Conservation (phyloP, 352 stramenopile genomes). For the Globisporangium sylvaticum region DNA sequence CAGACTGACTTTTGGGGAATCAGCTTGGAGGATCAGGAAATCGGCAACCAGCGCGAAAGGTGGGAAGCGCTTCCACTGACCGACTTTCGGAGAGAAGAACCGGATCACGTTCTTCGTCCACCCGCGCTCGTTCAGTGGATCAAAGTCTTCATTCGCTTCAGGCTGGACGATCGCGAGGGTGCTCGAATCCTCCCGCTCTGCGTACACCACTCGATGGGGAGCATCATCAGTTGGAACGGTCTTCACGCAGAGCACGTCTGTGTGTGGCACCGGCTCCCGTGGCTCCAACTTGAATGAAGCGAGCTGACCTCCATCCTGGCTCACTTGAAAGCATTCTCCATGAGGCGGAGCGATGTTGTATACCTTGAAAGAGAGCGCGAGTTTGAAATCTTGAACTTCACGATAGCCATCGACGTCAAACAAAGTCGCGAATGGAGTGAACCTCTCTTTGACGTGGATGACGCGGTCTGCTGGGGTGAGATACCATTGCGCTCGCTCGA, state of each 20-base stretch:
- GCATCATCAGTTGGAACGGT: conserved; percentile 27
- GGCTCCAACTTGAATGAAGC: conserved; percentile 8
- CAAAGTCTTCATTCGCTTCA: conserved; percentile 23
- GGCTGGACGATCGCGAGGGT: conserved; percentile 27
- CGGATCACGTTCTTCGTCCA: conserved; percentile 21
- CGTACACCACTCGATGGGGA: conserved; percentile 26
- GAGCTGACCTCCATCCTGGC: conserved; percentile 13
- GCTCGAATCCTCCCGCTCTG: conserved; percentile 19
- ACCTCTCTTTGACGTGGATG: conserved; percentile 28
- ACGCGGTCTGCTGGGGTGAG: conserved; percentile 25
- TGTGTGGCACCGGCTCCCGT: conserved; percentile 1
- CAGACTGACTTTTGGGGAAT: conserved; percentile 18
- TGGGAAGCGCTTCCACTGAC: conserved; percentile 26
- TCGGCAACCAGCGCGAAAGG: conserved; percentile 28
- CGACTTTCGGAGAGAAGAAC: conserved; percentile 22
- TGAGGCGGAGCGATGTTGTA: conserved; percentile 34
- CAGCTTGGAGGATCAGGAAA: conserved; percentile 31
- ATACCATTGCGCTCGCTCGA: conserved; percentile 27
- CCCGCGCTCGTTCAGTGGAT: conserved; percentile 24
- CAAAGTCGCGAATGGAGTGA: conserved; percentile 28
- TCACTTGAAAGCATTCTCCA: conserved; percentile 26
- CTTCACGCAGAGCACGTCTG: conserved; percentile 34
- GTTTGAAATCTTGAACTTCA: conserved; percentile 13
- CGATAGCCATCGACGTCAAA: conserved; percentile 20
- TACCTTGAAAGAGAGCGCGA: conserved; percentile 32